Conservation (phyloP, 805 yeast genomes). For the Suhomyces canberraensis region DNA sequence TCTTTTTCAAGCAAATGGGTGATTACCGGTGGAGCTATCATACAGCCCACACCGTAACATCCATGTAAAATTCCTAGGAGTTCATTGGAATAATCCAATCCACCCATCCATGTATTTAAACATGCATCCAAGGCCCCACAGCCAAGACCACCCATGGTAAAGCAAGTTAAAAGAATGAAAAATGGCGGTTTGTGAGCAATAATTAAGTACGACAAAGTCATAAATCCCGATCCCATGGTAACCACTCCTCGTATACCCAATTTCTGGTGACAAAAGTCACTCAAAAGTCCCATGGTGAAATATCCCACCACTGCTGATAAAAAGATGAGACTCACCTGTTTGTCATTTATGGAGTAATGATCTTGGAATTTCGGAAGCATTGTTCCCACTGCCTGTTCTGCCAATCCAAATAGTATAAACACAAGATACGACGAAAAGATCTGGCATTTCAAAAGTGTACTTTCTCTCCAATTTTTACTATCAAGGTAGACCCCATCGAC, state of each 20-base stretch:
- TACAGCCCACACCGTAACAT: constrained; percentile 52
- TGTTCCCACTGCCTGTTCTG: constrained; percentile 62
- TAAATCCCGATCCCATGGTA: constrained; percentile 28
- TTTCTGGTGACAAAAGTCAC: constrained; percentile 37
- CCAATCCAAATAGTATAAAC: constrained; percentile 50
- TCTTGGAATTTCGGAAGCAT: constrained; percentile 50
- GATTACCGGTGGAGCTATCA: constrained; percentile 47
- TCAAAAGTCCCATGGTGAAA: constrained; percentile 48
- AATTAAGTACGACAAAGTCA: constrained; percentile 37
- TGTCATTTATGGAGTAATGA: constrained; percentile 47
- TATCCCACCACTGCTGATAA: constrained; percentile 55
- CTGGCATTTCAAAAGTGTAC: constrained; percentile 41
- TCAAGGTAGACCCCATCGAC: constrained; percentile 25
- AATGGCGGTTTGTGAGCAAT: constrained; percentile 43
- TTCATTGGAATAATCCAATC: constrained; percentile 45
- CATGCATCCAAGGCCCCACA: constrained; percentile 56
- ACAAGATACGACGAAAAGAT: constrained; percentile 35
- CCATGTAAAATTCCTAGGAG: constrained; percentile 52
- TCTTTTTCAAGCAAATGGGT: constrained; percentile 39
- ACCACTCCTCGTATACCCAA: constrained; percentile 51
- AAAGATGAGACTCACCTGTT: constrained; percentile 48
- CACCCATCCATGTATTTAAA: constrained; percentile 52
- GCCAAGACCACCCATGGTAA: constrained; percentile 50
- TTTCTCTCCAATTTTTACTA: constrained; percentile 37
- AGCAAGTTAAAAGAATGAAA: constrained; percentile 34